These are phyloP conservation scores for Ceriops tagal DNA, from an alignment of 345 rosid species.

Conservation along the genomic window DNA sequence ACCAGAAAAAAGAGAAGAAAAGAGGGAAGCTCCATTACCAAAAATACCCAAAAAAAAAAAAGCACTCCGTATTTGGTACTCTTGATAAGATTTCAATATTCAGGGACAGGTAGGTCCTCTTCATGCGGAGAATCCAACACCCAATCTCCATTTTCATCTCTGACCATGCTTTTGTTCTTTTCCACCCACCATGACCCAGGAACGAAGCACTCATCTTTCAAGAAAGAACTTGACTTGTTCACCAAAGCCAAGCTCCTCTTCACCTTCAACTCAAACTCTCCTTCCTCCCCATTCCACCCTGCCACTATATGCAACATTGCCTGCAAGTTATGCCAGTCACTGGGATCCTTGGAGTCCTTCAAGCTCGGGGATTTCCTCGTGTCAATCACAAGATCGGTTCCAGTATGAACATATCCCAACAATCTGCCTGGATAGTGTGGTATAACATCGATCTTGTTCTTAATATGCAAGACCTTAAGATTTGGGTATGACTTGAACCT, in stretches of 20 bases:
- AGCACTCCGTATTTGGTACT: background rate
- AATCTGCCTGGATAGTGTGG: conserved; percentile 65
- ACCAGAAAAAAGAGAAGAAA: background rate
- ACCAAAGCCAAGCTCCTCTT: conserved; percentile 83
- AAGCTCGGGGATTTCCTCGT: conserved; percentile 64
- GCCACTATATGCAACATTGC: conserved; percentile 77
- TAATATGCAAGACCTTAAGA: conserved; percentile 56
- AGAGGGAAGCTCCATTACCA: background rate
- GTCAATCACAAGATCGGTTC: conserved; percentile 57
- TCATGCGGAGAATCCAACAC: conserved; percentile 41
- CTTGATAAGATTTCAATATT: conserved; percentile 25
- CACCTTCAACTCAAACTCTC: conserved; percentile 57
- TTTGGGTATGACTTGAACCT: conserved; percentile 41
- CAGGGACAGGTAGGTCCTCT: conserved; percentile 64
- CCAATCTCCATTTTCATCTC: conserved; percentile 64
- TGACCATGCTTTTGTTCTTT: conserved; percentile 75
- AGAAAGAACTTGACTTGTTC: conserved; percentile 63
- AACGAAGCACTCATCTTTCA: conserved; percentile 70
- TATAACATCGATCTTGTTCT: conserved; percentile 64
- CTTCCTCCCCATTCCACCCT: conserved; percentile 73
- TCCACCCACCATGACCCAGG: conserved; percentile 90
- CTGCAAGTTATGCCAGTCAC: conserved; percentile 94
- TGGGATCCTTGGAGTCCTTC: conserved; percentile 60
- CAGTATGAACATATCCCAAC: conserved; percentile 49
- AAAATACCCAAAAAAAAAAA: no score